phyloP scores from a whole-genome alignment of 768 basidiomycete genomes.

The Rhodocollybia butyracea region DNA sequence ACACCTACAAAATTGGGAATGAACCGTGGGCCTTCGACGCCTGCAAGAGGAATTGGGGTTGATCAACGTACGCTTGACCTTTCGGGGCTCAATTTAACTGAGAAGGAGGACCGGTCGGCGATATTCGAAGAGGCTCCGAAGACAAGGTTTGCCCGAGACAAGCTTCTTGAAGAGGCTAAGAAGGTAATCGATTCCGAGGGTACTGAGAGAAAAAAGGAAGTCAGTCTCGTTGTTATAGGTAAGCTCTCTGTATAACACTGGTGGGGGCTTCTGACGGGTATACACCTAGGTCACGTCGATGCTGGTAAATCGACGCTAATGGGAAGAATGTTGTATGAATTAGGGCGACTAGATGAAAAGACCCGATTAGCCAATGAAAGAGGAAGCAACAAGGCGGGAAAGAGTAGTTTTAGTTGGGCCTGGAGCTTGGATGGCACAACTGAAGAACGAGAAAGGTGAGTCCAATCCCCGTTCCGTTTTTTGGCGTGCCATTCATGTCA shows the following conservation, averaged over 20 bases:
- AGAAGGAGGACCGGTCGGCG: constrained; percentile 33
- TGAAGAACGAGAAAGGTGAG: constrained; percentile 90
- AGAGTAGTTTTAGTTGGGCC: constrained; percentile 96
- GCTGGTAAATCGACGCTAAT: constrained; percentile 98
- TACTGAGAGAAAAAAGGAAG: constrained; percentile 56
- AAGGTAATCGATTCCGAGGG: constrained; percentile 44
- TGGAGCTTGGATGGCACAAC: constrained; percentile 94
- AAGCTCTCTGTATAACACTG: too few species aligned
- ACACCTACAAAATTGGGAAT: constrained; percentile 35
- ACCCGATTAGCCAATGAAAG: constrained; percentile 81
- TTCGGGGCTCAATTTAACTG: constrained; percentile 64
- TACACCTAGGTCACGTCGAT: constrained; percentile 96
- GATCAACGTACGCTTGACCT: constrained; percentile 72
- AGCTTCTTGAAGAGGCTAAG: constrained; percentile 78
- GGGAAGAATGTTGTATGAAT: constrained; percentile 91
- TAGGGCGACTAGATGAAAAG: constrained; percentile 86
- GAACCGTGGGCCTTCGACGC: constrained; percentile 41
- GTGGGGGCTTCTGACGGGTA: too few species aligned
- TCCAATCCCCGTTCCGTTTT: constrained; percentile 1
- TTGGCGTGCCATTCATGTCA: neutral
- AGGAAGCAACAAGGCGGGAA: constrained; percentile 86
- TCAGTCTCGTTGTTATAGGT: constrained; percentile 95
- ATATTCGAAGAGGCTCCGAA: constrained; percentile 58
- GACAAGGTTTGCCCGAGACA: constrained; percentile 70
- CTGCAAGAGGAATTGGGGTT: constrained; percentile 26